Base-by-base conservation (phyloP, 2,329 filamentous ascomycete genomes). In the Penicillium freii region DNA sequence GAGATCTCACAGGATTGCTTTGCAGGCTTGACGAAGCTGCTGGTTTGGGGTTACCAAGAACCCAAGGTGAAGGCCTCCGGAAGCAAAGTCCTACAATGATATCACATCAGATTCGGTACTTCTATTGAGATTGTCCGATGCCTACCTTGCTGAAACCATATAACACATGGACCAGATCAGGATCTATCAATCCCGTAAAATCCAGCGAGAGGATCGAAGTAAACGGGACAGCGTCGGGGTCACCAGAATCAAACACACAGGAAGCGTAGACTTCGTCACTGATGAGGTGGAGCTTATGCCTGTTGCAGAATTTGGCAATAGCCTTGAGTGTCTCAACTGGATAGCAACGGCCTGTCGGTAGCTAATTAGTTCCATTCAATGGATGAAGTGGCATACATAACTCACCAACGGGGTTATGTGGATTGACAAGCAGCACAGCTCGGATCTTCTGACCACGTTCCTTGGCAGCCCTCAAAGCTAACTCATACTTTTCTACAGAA, bases 261-360 rank as follows among this genome's bases (percentile, higher is more conserved):
- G 82, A 67, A 3, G 80, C 83, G 63, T 85, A 85, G 15, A 85
- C 77, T 63, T 85, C 83, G 63, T 85, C 82, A 61, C 77, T 78
- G 65, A 85, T 78, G 29, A 85, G 72, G 62, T 85, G 82, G 11
- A 85, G 71, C 1, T 70, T 59, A 58, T 84, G 68, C 45, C 73
- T 75, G 38, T 80, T 69, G 62, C 82, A 84, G 48, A 84, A 72
- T 8, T 66, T 62, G 69, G 84, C 76, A n/a, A 83, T 71, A 7
- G 71, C 74, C 1, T 74, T 59, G 8, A 84, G 62, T 1, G 75
- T 74, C 10, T 71, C 64, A 3, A 67, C 68, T 4, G 79, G 62
- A 59, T 81, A 82, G 66, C 80, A 82, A 11, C 78, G 73, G 54
- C 63, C 51, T 74, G 60, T 1, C 59, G 59, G 27, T 73, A 49